A percentile compares a stretch with the other conserved stretches of the same genome.
These are phyloP conservation scores for Nicotiana obtusifolia DNA, from an alignment of 257 asterid genomes.

Conservation along the genomic window DNA sequence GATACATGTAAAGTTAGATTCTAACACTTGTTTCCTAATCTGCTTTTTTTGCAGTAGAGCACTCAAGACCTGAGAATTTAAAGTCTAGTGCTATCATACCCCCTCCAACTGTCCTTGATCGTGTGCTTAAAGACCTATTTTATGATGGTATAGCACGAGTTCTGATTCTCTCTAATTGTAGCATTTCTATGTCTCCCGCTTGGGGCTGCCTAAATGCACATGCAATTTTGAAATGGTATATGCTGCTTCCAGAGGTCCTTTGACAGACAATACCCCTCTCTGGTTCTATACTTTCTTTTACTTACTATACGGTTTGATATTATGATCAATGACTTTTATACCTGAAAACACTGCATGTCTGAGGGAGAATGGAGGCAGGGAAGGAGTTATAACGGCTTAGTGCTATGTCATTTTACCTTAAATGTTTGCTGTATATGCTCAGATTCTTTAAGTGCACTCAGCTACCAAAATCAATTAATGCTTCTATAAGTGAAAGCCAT, in stretches of 20 bases:
- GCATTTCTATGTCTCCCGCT: neutral
- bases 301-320: neutral
- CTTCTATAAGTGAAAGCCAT: slow-evolving; percentile 4
- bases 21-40: neutral
- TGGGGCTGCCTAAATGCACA: neutral
- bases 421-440: neutral
- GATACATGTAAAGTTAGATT: neutral
- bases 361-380: neutral
- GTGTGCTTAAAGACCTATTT: slow-evolving; percentile 87
- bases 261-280: neutral
- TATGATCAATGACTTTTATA: neutral
- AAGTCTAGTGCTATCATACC: slow-evolving; percentile 77
- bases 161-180: neutral
- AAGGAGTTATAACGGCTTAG: neutral
- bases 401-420: neutral
- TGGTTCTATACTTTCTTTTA: neutral
- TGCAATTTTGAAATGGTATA: neutral
- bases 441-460: neutral
- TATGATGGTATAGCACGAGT: slow-evolving; percentile 45
- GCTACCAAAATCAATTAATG: slow-evolving; percentile 5
- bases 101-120: slow-evolving; percentile 93
- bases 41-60: slow-evolving; percentile 40
- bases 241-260: neutral
- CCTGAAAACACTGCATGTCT: neutral
- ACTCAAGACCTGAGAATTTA: slow-evolving; percentile 51